phyloP scores from a whole-genome alignment of 208 protist species.

The Trypanosoma conorhini region DNA sequence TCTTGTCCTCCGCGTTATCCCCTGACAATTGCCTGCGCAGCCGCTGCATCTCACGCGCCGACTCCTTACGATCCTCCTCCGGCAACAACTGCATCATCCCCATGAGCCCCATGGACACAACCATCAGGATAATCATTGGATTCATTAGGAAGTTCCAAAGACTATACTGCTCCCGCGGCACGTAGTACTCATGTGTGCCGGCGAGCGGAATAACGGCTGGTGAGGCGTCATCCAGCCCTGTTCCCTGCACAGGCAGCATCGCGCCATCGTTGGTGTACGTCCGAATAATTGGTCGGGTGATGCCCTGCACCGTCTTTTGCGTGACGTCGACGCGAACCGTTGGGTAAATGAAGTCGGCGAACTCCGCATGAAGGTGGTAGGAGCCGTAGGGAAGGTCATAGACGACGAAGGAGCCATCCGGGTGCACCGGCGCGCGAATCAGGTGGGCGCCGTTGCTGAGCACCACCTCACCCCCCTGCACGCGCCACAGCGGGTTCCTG shows the following conservation, averaged over 20 bases:
- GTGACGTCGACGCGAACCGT: slow-evolving; percentile 72
- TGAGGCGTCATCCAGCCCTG: slow-evolving; percentile 63
- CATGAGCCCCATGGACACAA: slow-evolving; percentile 58
- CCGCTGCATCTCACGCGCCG: slow-evolving; percentile 59
- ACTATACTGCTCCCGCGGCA: slow-evolving; percentile 77
- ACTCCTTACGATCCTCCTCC: slow-evolving; percentile 77
- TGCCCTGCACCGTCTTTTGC: slow-evolving; percentile 33
- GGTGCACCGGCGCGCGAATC: slow-evolving; percentile 54
- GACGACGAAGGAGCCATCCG: slow-evolving; percentile 73
- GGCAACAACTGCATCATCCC: slow-evolving; percentile 77
- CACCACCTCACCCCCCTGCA: slow-evolving; percentile 73
- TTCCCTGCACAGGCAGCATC: slow-evolving; percentile 60
- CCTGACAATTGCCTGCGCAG: slow-evolving; percentile 55
- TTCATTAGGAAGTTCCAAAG: slow-evolving; percentile 64
- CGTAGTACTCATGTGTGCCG: slow-evolving; percentile 62
- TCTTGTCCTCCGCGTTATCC: not conserved
- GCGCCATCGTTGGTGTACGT: slow-evolving; percentile 68
- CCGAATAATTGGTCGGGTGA: slow-evolving; percentile 45
- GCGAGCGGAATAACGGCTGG: slow-evolving; percentile 62
- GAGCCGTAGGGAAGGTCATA: slow-evolving; percentile 74
- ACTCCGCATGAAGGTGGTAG: slow-evolving; percentile 84
- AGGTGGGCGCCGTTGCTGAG: slow-evolving; percentile 47
- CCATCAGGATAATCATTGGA: slow-evolving; percentile 85
- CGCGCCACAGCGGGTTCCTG: slow-evolving; percentile 43
- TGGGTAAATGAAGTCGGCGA: slow-evolving; percentile 78